Conservation (phyloP, 768 basidiomycete species). For the Calocybe gangraenosa region DNA sequence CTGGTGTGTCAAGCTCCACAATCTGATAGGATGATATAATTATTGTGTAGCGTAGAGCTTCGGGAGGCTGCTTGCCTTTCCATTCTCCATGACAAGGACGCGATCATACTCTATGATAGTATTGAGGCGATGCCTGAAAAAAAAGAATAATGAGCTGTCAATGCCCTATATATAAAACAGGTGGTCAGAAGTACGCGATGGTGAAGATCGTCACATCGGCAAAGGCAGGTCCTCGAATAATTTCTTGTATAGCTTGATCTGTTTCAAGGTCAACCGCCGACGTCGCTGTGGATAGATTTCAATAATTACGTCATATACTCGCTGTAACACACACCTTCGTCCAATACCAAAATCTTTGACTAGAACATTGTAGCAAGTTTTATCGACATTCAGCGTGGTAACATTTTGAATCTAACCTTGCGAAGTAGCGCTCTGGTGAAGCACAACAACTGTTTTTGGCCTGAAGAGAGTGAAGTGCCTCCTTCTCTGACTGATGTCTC, state of each 20-base stretch:
- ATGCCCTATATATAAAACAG: neutral
- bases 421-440: slow-evolving; percentile 82
- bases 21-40: slow-evolving; percentile 31
- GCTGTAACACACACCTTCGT: slow-evolving; percentile 60
- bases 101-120: slow-evolving; percentile 81
- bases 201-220: slow-evolving; percentile 78
- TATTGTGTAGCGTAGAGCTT: neutral
- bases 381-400: neutral
- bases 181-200: slow-evolving; percentile 58
- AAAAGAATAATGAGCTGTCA: neutral
- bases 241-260: slow-evolving; percentile 83
- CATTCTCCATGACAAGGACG: slow-evolving; percentile 78
- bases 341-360: slow-evolving; percentile 88
- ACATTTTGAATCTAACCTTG: slow-evolving; percentile 39
- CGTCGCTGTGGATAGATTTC: slow-evolving; percentile 48
- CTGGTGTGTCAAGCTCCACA: slow-evolving; percentile 78
- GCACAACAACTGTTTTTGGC: slow-evolving; percentile 85
- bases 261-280: slow-evolving; percentile 90
- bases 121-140: slow-evolving; percentile 67
- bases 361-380: slow-evolving; percentile 19
- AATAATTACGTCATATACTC: neutral
- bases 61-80: slow-evolving; percentile 41
- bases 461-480: slow-evolving; percentile 77
- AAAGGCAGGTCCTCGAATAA: slow-evolving; percentile 79
- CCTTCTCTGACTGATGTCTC: slow-evolving; percentile 76